Conservation (phyloP, 1,284 basidiomycete species). For the Malassezia vespertilionis region DNA sequence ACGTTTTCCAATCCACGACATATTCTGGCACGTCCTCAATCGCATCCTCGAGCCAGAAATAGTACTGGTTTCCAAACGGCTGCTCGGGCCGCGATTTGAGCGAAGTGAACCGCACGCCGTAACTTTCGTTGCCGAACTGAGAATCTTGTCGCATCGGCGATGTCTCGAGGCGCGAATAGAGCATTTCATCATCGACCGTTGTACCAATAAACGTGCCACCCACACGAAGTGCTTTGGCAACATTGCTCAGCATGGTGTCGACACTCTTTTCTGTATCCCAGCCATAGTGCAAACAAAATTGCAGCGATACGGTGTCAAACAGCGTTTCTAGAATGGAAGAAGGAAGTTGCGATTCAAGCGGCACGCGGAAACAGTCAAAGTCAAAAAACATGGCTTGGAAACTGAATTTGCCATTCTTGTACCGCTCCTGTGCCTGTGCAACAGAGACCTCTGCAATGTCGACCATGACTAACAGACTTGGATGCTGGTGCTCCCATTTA, state of each 20-base stretch:
- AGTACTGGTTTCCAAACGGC: slow-evolving; percentile 74
- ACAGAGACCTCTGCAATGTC: slow-evolving; percentile 85
- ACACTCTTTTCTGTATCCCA: slow-evolving; percentile 80
- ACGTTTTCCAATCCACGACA: slow-evolving; percentile 84
- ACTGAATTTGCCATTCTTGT: slow-evolving; percentile 51
- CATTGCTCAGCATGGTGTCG: slow-evolving; percentile 84
- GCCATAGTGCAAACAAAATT: slow-evolving; percentile 99
- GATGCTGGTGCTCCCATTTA: slow-evolving; percentile 85
- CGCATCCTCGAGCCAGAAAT: slow-evolving; percentile 84
- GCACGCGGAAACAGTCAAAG: slow-evolving; percentile 71
- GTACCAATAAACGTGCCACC: slow-evolving; percentile 90
- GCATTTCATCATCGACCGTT: slow-evolving; percentile 63
- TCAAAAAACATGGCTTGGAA: slow-evolving; percentile 73
- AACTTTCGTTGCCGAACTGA: slow-evolving; percentile 80
- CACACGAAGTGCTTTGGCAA: slow-evolving; percentile 63
- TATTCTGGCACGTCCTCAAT: slow-evolving; percentile 89
- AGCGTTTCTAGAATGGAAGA: slow-evolving; percentile 54
- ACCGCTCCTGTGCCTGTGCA: slow-evolving; percentile 70
- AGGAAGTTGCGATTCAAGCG: slow-evolving; percentile 62
- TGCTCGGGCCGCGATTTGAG: slow-evolving; percentile 50
- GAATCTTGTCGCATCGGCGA: slow-evolving; percentile 54
- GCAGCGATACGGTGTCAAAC: slow-evolving; percentile 92
- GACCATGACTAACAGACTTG: slow-evolving; percentile 67
- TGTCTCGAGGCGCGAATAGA: slow-evolving; percentile 56
- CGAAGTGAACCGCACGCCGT: slow-evolving; percentile 69